A percentile compares a stretch with the other conserved stretches of the same genome.
Evolutionary conservation across 176 grass and related monocot genomes (phyloP).

Genomic region (Avena insularis): DNA sequence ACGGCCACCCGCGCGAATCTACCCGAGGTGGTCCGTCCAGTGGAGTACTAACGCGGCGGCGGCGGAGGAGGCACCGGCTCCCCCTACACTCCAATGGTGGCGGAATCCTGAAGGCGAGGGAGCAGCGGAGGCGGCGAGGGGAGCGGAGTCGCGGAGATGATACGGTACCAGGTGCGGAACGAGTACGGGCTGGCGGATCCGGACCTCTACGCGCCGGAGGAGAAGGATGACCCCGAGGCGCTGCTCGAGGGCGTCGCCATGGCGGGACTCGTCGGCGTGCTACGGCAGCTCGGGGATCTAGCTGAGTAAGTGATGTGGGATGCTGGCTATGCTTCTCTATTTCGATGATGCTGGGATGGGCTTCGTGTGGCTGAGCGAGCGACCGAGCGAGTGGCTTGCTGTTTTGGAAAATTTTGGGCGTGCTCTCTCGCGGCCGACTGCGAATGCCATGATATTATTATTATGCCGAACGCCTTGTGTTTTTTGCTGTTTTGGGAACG

Average conservation of each 20-base stretch:
- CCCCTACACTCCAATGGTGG: slow-evolving; percentile 47
- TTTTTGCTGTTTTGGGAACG: neutral
- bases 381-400: neutral
- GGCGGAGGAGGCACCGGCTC: slow-evolving; percentile 20
- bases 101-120: slow-evolving; percentile 23
- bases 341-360: neutral
- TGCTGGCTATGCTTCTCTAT: neutral
- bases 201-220: slow-evolving; percentile 60
- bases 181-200: slow-evolving; percentile 86
- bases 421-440: slow-evolving; percentile 13
- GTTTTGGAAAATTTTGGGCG: neutral
- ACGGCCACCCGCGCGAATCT: slow-evolving; percentile 42
- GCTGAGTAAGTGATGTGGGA: slow-evolving; percentile 63
- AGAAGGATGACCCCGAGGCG: slow-evolving; percentile 92
- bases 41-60: neutral
- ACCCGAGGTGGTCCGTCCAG: slow-evolving; percentile 5
- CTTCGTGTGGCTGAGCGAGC: neutral
- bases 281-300: slow-evolving; percentile 97
- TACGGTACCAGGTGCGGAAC: slow-evolving; percentile 91
- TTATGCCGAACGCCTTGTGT: neutral
- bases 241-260: slow-evolving; percentile 98
- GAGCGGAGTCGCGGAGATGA: slow-evolving; percentile 52
- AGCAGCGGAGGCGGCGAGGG: neutral
- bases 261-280: slow-evolving; percentile 85
- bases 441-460: neutral